These are phyloP conservation scores for Termitomyces sp. DNA, from an alignment of 768 basidiomycete genomes.

Conservation along the genomic window DNA sequence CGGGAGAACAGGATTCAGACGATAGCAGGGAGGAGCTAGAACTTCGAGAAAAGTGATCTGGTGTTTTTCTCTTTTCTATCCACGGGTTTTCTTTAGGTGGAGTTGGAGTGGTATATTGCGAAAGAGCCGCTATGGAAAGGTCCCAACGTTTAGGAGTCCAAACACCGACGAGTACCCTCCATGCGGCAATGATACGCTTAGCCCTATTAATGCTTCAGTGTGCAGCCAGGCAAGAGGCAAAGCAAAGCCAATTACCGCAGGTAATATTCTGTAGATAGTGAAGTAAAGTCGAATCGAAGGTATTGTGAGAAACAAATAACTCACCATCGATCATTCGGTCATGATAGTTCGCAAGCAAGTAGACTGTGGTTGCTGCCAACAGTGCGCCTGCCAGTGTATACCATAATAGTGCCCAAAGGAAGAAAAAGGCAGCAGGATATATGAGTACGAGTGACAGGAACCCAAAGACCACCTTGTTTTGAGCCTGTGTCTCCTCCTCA, in stretches of 20 bases:
- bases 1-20: slow-evolving; percentile 13
- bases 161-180: slow-evolving; percentile 93
- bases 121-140: slow-evolving; percentile 64
- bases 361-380: slow-evolving; percentile 62
- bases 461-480: slow-evolving; percentile 94
- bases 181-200: slow-evolving; percentile 87
- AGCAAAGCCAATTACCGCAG: slow-evolving; percentile 49
- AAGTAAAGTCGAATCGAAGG: slow-evolving; percentile 15
- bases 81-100: slow-evolving; percentile 67
- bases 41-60: slow-evolving; percentile 16
- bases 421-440: slow-evolving; percentile 81
- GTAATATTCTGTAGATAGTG: slow-evolving; percentile 53
- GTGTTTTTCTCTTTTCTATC: slow-evolving; percentile 45
- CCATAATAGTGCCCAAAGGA: slow-evolving; percentile 79
- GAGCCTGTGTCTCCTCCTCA: slow-evolving; percentile 93
- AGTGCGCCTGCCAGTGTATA: slow-evolving; percentile 71
- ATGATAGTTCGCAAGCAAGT: slow-evolving; percentile 81
- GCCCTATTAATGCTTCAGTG: slow-evolving; percentile 43
- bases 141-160: slow-evolving; percentile 89
- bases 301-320: slow-evolving; percentile 18
- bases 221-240: slow-evolving; percentile 1
- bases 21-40: slow-evolving; percentile 13
- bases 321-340: slow-evolving; percentile 79
- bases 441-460: slow-evolving; percentile 66
- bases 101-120: slow-evolving; percentile 63